Percentiles rank a stretch among this genome's conserved stretches.
Evolutionary conservation across 345 rosid genomes (phyloP).

Genomic region (Syzygium grande): DNA sequence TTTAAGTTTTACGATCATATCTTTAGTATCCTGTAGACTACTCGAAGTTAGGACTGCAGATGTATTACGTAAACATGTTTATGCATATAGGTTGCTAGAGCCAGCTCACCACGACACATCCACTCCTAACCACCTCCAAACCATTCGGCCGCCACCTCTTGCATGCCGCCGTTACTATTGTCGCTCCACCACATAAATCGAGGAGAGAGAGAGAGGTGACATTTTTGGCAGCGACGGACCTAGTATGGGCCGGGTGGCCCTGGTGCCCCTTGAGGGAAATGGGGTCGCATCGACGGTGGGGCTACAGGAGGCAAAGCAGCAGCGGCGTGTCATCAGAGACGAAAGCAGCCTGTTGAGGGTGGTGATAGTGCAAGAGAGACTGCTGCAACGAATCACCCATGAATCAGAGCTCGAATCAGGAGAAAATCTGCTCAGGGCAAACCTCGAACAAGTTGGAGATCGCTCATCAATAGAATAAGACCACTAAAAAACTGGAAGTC

Average conservation of each 20-base stretch:
- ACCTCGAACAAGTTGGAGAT: background rate
- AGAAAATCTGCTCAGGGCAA: background rate
- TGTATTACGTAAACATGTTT: background rate
- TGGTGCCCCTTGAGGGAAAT: background rate
- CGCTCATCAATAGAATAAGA: background rate
- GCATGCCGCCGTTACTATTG: background rate
- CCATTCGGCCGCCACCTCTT: background rate
- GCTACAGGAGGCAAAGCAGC: background rate
- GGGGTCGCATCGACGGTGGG: background rate
- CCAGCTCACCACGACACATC: background rate
- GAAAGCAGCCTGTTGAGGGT: background rate
- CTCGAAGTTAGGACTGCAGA: background rate
- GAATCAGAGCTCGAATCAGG: background rate
- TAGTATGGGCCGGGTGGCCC: background rate
- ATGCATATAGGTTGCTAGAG: background rate
- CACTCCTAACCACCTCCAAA: background rate
- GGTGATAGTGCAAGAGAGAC: background rate
- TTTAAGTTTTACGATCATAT: background rate
- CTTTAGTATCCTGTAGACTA: background rate
- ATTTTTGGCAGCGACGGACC: background rate
- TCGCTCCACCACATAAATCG: background rate
- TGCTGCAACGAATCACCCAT: background rate
- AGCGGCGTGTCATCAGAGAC: background rate
- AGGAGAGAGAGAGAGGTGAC: background rate
- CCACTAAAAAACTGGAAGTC: background rate